These are phyloP conservation scores for Cymbidium sinense DNA, from an alignment of 106 monocot genomes.

Conservation along the genomic window DNA sequence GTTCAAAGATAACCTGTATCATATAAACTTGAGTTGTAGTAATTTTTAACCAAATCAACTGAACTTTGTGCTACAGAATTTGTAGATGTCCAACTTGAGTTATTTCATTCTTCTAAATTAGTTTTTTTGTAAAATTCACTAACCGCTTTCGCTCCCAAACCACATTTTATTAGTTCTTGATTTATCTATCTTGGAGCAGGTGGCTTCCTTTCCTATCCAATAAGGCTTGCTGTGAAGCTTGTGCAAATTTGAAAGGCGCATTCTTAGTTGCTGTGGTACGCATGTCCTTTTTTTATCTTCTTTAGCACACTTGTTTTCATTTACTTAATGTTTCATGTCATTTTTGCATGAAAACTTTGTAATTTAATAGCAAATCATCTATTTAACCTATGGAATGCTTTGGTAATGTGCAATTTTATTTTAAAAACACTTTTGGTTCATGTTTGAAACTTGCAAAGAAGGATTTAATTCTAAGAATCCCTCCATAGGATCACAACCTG, in stretches of 20 bases:
- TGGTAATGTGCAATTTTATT: no score
- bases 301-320: neutral
- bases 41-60: neutral
- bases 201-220: conserved; percentile 94
- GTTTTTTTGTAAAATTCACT: neutral
- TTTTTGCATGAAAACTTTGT: neutral
- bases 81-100: neutral
- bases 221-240: conserved; percentile 90
- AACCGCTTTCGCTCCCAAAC: neutral
- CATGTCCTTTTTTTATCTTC: neutral
- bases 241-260: conserved; percentile 96
- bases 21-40: neutral
- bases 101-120: no score
- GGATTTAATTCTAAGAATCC: no score
- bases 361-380: neutral
- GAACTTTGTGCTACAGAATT: neutral
- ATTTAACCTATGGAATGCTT: neutral
- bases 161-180: neutral
- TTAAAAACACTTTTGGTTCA: no score
- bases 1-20: neutral
- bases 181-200: conserved; percentile 26
- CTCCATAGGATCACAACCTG: no score
- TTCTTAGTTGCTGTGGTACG: conserved; percentile 91
- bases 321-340: neutral
- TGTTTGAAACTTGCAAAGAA: no score